Percentiles rank a stretch among this genome's conserved stretches.
Conservation (phyloP, 2,329 filamentous ascomycete genomes). For the Talaromyces islandicus region DNA sequence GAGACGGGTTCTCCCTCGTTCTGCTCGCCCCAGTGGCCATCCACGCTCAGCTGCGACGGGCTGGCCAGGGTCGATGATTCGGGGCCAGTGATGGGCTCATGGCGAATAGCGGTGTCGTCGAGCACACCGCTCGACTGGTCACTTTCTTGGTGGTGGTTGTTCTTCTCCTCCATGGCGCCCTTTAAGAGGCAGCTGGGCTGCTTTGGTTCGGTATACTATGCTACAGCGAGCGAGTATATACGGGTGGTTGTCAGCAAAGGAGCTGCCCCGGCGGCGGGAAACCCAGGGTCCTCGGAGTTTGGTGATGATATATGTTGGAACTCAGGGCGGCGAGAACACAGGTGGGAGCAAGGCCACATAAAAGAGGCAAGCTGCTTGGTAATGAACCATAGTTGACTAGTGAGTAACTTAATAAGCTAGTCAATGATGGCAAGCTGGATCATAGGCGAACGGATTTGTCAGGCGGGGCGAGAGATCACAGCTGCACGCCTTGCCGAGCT, state of each 20-base stretch:
- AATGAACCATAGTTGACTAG: background rate
- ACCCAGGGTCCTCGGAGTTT: background rate
- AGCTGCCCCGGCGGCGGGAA: background rate
- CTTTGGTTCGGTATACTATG: background rate
- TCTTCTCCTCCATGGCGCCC: background rate
- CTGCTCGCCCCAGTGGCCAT: slow-evolving; percentile 59
- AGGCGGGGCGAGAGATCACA: background rate
- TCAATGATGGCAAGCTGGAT: background rate
- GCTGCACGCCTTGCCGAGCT: background rate
- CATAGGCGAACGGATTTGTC: background rate
- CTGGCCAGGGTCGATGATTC: slow-evolving; percentile 12
- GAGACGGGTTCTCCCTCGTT: slow-evolving; percentile 47
- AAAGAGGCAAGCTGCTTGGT: background rate
- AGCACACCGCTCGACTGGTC: background rate
- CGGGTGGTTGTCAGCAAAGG: background rate
- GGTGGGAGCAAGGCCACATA: background rate
- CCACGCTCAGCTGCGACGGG: slow-evolving; percentile 17
- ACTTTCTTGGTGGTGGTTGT: background rate
- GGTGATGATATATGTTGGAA: background rate
- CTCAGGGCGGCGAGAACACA: background rate
- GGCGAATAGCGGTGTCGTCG: background rate
- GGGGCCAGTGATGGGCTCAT: slow-evolving; percentile 1
- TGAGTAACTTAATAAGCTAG: background rate
- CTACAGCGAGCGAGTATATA: background rate
- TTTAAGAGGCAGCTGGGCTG: background rate